phyloP scores from a whole-genome alignment of 495 filamentous ascomycete species.

The Podospora tetraspora region DNA sequence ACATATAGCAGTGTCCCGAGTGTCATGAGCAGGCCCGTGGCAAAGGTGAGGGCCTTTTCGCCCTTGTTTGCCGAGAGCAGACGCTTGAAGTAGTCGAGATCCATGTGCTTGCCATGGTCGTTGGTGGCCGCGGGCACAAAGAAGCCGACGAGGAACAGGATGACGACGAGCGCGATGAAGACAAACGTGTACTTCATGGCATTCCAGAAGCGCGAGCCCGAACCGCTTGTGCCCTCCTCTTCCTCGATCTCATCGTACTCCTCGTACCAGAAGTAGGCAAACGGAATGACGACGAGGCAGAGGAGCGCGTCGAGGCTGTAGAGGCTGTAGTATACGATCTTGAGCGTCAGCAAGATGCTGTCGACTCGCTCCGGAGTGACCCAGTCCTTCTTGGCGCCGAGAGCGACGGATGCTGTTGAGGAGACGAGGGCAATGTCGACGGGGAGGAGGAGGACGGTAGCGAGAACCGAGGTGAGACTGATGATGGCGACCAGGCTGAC shows the following conservation, averaged over 20 bases:
- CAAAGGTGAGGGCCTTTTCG: slow-evolving; percentile 87
- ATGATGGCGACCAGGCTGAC: slow-evolving; percentile 80
- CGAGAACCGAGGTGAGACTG: slow-evolving; percentile 78
- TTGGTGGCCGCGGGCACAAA: slow-evolving; percentile 74
- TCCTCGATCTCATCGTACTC: slow-evolving; percentile 85
- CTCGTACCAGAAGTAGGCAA: slow-evolving; percentile 97
- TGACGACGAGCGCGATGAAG: slow-evolving; percentile 72
- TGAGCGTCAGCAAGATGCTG: slow-evolving; percentile 69
- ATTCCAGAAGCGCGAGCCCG: slow-evolving; percentile 64
- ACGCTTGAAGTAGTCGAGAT: slow-evolving; percentile 86
- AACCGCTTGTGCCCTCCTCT: slow-evolving; percentile 68
- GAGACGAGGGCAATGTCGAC: slow-evolving; percentile 95
- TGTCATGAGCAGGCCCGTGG: slow-evolving; percentile 75
- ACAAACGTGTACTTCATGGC: slow-evolving; percentile 86
- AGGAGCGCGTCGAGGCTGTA: slow-evolving; percentile 90
- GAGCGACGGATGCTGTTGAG: slow-evolving; percentile 67
- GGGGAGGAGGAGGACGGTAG: slow-evolving; percentile 85
- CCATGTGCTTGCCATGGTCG: slow-evolving; percentile 55
- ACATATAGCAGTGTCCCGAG: slow-evolving; percentile 80
- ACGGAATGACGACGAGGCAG: slow-evolving; percentile 85
- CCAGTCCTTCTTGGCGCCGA: slow-evolving; percentile 90
- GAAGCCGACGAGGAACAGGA: slow-evolving; percentile 87
- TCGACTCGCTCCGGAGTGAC: slow-evolving; percentile 73
- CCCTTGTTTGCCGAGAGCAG: slow-evolving; percentile 81
- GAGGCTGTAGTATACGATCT: slow-evolving; percentile 84